Evolutionary conservation across 441 rosid genomes (phyloP).

Genomic region (Populus hybrid): DNA sequence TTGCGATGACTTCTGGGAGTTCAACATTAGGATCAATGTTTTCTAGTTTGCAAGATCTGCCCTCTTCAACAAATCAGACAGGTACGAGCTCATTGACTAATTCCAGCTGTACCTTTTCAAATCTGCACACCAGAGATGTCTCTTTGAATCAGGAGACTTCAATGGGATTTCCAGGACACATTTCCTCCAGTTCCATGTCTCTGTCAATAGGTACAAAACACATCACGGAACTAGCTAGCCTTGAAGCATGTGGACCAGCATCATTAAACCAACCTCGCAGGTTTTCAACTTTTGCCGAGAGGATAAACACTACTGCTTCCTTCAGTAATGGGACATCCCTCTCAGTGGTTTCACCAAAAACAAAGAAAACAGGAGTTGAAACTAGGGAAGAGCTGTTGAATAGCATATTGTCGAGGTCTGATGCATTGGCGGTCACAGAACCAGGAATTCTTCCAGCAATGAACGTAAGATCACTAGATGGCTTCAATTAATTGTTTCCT

Average conservation of each 20-base stretch:
- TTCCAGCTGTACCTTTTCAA: constrained; percentile 40
- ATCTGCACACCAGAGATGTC: constrained; percentile 50
- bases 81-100: constrained; percentile 40
- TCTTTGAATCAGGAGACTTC: constrained; percentile 47
- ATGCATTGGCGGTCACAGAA: constrained; percentile 45
- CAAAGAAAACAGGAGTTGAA: constrained; percentile 89
- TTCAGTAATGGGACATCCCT: constrained; percentile 63
- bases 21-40: constrained; percentile 58
- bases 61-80: constrained; percentile 52
- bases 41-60: constrained; percentile 62
- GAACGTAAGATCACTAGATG: constrained; percentile 50
- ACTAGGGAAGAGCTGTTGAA: constrained; percentile 66
- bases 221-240: constrained; percentile 44
- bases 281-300: constrained; percentile 75
- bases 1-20: constrained; percentile 50
- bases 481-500: constrained; percentile 10
- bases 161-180: constrained; percentile 49
- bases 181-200: constrained; percentile 54
- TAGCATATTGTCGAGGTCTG: constrained; percentile 63
- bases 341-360: constrained; percentile 71
- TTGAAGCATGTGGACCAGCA: constrained; percentile 53
- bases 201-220: constrained; percentile 45
- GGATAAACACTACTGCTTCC: constrained; percentile 81
- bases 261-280: constrained; percentile 56
- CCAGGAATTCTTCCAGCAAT: constrained; percentile 44